phyloP scores from a whole-genome alignment of 78 protist species.

The Polysphondylium violaceum region DNA sequence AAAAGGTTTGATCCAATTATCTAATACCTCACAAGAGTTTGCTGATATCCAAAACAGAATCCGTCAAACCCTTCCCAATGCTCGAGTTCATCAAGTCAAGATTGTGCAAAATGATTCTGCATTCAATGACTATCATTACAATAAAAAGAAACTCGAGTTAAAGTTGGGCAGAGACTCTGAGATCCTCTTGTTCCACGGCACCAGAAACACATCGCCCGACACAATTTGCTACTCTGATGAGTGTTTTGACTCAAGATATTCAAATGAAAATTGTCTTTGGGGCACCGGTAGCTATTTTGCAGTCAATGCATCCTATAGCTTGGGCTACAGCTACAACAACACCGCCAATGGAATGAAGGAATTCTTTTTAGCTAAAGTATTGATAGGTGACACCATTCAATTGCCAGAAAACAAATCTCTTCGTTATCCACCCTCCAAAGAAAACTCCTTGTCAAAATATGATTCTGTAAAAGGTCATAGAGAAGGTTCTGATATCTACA shows the following conservation, averaged over 20 bases:
- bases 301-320: background rate
- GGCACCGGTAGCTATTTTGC: constrained; percentile 22
- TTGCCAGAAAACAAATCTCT: background rate
- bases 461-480: constrained; percentile 11
- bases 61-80: background rate
- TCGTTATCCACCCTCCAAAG: background rate
- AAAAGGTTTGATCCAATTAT: background rate
- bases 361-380: constrained; percentile 25
- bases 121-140: background rate
- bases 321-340: background rate
- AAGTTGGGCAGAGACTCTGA: background rate
- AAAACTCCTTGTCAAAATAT: background rate
- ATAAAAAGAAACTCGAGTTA: background rate
- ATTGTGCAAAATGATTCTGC: constrained; percentile 13
- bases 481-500: background rate
- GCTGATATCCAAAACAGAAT: background rate
- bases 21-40: background rate
- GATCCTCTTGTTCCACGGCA: background rate
- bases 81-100: background rate
- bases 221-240: background rate
- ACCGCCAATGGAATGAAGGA: background rate
- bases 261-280: constrained; percentile 4
- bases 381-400: constrained; percentile 4
- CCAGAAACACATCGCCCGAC: background rate
- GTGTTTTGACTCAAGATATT: constrained; percentile 7